These are phyloP conservation scores for Nemania abortiva DNA, from an alignment of 2,329 filamentous ascomycete genomes.

Conservation along the genomic window DNA sequence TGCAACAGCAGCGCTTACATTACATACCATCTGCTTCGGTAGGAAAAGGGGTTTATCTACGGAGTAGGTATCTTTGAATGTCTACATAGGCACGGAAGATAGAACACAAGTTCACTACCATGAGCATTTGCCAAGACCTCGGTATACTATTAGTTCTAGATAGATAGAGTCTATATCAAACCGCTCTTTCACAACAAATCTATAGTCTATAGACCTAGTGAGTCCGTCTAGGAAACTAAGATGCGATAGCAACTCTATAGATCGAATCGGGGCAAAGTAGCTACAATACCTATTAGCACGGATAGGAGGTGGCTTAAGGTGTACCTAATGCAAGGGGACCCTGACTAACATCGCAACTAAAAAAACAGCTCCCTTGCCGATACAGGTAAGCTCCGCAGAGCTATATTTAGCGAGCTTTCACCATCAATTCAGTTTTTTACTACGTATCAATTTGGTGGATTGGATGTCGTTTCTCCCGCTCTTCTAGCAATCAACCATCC, in stretches of 20 bases:
- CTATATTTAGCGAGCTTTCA: constrained; percentile 4
- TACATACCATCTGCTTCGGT: too few species aligned
- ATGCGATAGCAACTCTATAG: not conserved
- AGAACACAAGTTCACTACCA: not conserved
- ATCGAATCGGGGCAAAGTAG: not conserved
- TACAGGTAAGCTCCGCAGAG: not conserved
- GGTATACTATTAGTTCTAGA: not conserved
- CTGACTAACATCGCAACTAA: constrained; percentile 13
- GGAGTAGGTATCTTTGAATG: too few species aligned
- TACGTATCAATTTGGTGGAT: not conserved
- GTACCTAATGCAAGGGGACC: constrained; percentile 5
- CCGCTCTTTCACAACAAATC: not conserved
- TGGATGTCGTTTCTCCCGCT: too few species aligned
- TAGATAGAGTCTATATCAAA: not conserved
- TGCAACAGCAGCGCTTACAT: not conserved
- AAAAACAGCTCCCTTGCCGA: not conserved
- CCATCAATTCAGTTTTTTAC: not conserved
- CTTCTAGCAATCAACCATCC: not conserved
- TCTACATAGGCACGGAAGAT: too few species aligned
- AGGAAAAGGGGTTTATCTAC: not conserved
- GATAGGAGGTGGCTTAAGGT: not conserved
- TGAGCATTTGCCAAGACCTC: not conserved
- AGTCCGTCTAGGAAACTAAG: not conserved
- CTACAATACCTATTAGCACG: not conserved
- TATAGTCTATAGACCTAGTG: not conserved